Conservation (phyloP, 2,329 filamentous ascomycete genomes). For the Daldinia sp. region DNA sequence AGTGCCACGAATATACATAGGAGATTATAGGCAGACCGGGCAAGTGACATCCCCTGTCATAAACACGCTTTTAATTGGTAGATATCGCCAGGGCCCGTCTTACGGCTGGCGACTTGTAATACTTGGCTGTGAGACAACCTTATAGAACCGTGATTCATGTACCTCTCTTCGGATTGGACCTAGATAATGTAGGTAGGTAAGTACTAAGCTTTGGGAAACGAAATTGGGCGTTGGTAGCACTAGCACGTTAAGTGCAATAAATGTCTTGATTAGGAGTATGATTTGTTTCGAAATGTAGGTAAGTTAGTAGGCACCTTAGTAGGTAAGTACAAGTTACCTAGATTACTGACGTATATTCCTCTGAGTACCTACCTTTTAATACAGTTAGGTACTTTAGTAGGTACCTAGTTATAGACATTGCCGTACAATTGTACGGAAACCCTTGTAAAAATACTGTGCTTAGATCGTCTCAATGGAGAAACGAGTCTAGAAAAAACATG, state of each 20-base stretch:
- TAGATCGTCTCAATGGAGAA: not conserved
- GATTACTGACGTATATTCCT: too few relatives aligned
- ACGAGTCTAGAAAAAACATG: not conserved
- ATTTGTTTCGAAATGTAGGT: not conserved
- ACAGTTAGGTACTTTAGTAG: too few relatives aligned
- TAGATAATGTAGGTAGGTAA: not conserved
- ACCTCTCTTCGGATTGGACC: conserved; percentile 3
- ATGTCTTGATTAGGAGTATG: conserved; percentile 3
- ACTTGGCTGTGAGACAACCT: conserved; percentile 22
- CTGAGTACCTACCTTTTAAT: too few relatives aligned
- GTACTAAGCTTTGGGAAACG: not conserved
- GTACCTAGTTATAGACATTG: too few relatives aligned
- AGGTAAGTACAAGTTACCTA: too few relatives aligned
- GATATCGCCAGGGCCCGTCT: conserved; percentile 28
- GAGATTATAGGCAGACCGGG: conserved; percentile 9
- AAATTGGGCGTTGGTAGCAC: conserved; percentile 10
- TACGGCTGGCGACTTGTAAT: conserved; percentile 16
- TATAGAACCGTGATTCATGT: conserved; percentile 8
- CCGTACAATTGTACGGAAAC: too few relatives aligned
- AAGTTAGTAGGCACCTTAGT: too few relatives aligned
- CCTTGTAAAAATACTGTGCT: too few relatives aligned
- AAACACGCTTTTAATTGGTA: conserved; percentile 22
- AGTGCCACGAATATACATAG: conserved; percentile 8
- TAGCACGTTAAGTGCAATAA: conserved; percentile 9
- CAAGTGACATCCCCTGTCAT: conserved; percentile 12